phyloP scores from a whole-genome alignment of 2,329 filamentous ascomycete genomes.

The Aspergillus eucalypticola region DNA sequence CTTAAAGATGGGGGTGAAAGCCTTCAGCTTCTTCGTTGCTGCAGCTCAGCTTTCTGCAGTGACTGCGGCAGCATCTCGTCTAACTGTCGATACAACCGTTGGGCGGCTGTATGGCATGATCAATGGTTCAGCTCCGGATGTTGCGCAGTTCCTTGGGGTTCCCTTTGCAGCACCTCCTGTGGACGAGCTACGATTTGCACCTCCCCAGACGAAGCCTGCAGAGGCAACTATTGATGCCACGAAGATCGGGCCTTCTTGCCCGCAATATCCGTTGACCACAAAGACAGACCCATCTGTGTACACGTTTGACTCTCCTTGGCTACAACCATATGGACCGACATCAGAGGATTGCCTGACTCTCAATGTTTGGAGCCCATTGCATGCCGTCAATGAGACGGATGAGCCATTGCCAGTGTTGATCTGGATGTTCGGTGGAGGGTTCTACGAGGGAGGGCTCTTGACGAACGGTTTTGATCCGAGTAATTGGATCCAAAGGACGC shows the following conservation, averaged over 20 bases:
- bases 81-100: background rate
- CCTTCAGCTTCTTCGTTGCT: background rate
- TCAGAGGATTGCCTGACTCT: slow-evolving; percentile 1
- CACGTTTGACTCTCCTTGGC: slow-evolving; percentile 1
- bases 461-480: background rate
- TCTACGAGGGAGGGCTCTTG: background rate
- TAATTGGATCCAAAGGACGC: background rate
- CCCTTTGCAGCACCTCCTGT: slow-evolving; percentile 1
- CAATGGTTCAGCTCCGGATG: slow-evolving; percentile 1
- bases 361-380: background rate
- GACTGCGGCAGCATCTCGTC: background rate
- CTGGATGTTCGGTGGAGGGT: background rate
- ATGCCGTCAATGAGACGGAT: background rate
- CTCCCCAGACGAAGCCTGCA: background rate
- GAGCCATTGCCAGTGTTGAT: background rate
- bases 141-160: background rate
- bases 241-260: background rate
- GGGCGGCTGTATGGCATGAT: background rate
- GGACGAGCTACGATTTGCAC: background rate
- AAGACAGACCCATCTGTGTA: background rate
- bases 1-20: background rate
- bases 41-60: background rate
- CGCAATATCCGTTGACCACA: background rate
- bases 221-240: background rate
- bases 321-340: background rate